Evolutionary conservation across 805 yeast genomes (phyloP).

Genomic region (Nakazawaea anatomiae): DNA sequence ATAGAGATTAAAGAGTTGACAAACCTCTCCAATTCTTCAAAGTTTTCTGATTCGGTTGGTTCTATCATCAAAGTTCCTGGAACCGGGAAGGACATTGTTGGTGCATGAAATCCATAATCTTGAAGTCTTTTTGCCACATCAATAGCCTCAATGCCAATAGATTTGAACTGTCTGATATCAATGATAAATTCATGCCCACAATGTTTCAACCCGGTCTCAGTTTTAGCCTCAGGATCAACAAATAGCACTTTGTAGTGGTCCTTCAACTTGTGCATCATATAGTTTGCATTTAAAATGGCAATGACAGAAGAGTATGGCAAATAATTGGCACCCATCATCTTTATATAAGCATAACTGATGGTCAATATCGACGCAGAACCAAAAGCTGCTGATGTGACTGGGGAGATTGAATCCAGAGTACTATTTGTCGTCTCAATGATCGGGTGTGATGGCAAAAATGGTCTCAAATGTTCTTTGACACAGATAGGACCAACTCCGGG

Average conservation of each 20-base stretch:
- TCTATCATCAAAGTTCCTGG: conserved; percentile 97
- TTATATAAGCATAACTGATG: conserved; percentile 91
- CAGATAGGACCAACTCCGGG: conserved; percentile 99
- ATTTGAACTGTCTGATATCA: conserved; percentile 81
- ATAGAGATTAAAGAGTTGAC: conserved; percentile 82
- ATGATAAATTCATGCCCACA: conserved; percentile 97
- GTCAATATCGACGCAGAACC: conserved; percentile 94
- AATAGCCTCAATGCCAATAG: conserved; percentile 82
- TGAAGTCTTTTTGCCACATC: conserved; percentile 96
- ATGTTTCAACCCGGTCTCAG: conserved; percentile 50
- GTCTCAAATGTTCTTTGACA: conserved; percentile 74
- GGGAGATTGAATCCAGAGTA: conserved; percentile 43
- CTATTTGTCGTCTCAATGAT: conserved; percentile 46
- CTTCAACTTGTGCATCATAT: conserved; percentile 78
- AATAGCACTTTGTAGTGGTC: conserved; percentile 73
- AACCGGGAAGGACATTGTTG: conserved; percentile 98
- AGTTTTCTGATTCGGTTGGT: conserved; percentile 93
- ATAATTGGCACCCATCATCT: conserved; percentile 83
- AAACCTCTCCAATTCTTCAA: conserved; percentile 85
- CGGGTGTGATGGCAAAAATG: conserved; percentile 78
- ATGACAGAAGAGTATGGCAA: conserved; percentile 82
- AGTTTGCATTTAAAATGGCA: conserved; percentile 94
- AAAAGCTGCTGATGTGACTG: conserved; percentile 91
- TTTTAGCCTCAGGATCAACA: conserved; percentile 39
- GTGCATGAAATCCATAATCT: conserved; percentile 98